These are phyloP conservation scores for Eimeria acervulina DNA, from an alignment of 169 alveolate species.

Conservation along the genomic window DNA sequence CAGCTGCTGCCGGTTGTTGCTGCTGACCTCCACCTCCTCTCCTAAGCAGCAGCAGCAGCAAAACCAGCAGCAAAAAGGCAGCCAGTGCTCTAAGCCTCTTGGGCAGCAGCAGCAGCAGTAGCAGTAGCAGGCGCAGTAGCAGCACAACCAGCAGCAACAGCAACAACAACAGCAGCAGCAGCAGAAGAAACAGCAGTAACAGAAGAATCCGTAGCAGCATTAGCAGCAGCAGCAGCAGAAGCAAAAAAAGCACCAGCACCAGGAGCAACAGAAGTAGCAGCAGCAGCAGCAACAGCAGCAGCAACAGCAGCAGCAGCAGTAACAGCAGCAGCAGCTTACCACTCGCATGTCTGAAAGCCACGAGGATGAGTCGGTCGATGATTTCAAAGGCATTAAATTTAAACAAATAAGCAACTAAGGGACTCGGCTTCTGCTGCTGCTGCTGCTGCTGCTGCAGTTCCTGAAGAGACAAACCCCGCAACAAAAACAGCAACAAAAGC, in stretches of 20 bases:
- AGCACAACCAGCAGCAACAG: neutral
- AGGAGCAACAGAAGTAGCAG: neutral
- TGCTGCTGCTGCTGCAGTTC: conserved; percentile 46
- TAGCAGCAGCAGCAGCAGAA: neutral
- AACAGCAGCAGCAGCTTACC: too few species aligned
- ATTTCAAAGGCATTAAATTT: neutral
- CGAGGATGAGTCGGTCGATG: neutral
- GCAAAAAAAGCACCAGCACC: neutral
- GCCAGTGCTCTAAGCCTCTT: neutral
- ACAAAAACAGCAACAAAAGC: conserved; percentile 19
- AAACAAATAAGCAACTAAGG: neutral
- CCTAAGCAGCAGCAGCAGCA: conserved; percentile 68
- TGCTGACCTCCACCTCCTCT: conserved; percentile 30
- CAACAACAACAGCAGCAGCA: conserved; percentile 43
- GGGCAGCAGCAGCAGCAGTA: too few species aligned
- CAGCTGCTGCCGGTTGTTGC: conserved; percentile 68
- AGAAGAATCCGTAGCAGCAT: neutral
- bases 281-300: neutral
- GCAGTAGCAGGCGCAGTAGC: neutral
- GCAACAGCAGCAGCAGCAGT: too few species aligned
- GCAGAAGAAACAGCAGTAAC: neutral
- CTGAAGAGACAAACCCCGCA: neutral
- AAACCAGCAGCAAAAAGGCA: neutral
- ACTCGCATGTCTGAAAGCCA: neutral
- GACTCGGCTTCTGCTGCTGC: conserved; percentile 44